phyloP scores from a whole-genome alignment of 179 eudicot species.

The Beta lomatogona region DNA sequence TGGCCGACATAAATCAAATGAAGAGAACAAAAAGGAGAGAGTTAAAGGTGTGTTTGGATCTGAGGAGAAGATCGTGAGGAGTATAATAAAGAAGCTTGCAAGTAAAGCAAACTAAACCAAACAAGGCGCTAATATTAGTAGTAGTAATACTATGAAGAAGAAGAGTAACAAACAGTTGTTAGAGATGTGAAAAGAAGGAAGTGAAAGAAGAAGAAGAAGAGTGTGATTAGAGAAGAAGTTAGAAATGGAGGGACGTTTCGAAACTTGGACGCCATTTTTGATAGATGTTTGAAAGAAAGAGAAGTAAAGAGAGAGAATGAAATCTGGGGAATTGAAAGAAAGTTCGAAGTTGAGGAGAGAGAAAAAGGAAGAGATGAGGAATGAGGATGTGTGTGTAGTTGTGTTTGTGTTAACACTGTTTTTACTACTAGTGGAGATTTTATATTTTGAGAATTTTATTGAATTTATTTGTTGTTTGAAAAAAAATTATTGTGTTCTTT shows the following conservation, averaged over 20 bases:
- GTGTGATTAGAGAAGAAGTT: background rate
- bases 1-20: conserved; percentile 22
- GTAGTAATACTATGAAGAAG: conserved; percentile 15
- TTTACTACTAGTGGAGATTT: too few species aligned
- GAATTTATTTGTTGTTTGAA: too few species aligned
- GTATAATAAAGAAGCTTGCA: conserved; percentile 20
- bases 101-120: conserved; percentile 15
- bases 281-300: background rate
- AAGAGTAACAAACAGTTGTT: conserved; percentile 14
- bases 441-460: too few species aligned
- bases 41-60: conserved; percentile 29
- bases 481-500: too few species aligned
- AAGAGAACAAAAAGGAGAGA: background rate
- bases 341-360: conserved; percentile 1
- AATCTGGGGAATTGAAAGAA: conserved; percentile 8
- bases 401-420: background rate
- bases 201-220: background rate
- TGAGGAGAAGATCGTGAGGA: background rate
- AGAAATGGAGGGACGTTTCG: conserved; percentile 4
- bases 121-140: background rate
- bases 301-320: background rate
- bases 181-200: background rate
- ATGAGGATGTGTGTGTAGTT: background rate
- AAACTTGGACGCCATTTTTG: conserved; percentile 35
- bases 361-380: background rate